phyloP scores from a whole-genome alignment of 805 yeast genomes.

The Blastobotrys americana region DNA sequence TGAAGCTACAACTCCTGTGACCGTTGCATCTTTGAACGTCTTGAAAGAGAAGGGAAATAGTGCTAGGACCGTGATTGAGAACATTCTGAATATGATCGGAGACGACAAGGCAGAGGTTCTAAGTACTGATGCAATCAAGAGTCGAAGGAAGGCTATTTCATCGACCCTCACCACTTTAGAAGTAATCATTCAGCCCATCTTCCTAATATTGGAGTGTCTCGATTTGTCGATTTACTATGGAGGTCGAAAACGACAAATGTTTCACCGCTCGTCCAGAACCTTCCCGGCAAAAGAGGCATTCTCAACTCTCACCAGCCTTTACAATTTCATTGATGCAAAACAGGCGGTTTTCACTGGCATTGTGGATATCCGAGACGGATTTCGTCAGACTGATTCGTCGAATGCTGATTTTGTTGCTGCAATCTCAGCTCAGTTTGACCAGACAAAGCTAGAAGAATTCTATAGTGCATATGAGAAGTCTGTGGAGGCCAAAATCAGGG shows the following conservation, averaged over 20 bases:
- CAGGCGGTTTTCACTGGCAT: constrained; percentile 50
- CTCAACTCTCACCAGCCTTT: constrained; percentile 31
- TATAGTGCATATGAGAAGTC: constrained; percentile 12
- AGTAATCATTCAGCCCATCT: constrained; percentile 16
- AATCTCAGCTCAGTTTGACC: constrained; percentile 12
- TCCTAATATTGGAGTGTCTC: constrained; percentile 33
- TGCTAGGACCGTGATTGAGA: constrained; percentile 2
- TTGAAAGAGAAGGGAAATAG: constrained; percentile 13
- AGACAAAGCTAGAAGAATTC: constrained; percentile 15
- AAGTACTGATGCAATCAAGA: constrained; percentile 11
- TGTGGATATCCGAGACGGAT: constrained; percentile 9
- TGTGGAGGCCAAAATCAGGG: constrained; percentile 11
- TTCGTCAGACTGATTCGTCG: constrained; percentile 12
- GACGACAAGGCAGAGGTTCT: neutral
- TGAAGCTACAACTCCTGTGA: constrained; percentile 14
- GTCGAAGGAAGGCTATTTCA: constrained; percentile 12
- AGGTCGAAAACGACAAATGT: constrained; percentile 8
- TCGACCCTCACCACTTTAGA: constrained; percentile 13
- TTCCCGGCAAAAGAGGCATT: constrained; percentile 5
- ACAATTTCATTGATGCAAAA: constrained; percentile 64
- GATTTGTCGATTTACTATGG: constrained; percentile 22
- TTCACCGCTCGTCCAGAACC: constrained; percentile 2
- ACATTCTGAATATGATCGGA: constrained; percentile 4
- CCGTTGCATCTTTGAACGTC: constrained; percentile 11
- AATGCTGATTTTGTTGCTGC: constrained; percentile 16